Conservation (phyloP, 140 eudicot genomes). For the Anethum foeniculum region DNA sequence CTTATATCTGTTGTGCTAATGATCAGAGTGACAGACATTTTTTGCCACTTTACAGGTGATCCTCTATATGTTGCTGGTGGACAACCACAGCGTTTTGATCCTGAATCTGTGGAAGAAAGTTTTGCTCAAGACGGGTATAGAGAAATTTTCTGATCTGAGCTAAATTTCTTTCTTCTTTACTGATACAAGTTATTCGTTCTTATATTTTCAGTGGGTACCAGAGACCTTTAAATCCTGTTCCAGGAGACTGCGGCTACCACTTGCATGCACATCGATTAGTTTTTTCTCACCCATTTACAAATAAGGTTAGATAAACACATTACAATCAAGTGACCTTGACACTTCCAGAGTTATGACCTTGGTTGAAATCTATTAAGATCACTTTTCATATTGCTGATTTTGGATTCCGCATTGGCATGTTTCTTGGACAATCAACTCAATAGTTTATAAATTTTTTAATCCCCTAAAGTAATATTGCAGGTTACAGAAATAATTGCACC, state of each 20-base stretch:
- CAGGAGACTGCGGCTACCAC: slow-evolving; percentile 97
- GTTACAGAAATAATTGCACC: slow-evolving; percentile 28
- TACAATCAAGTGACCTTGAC: neutral
- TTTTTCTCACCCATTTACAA: slow-evolving; percentile 60
- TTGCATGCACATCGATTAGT: slow-evolving; percentile 80
- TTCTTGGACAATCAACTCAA: too few relatives aligned
- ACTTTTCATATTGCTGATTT: neutral
- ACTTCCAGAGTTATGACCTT: neutral
- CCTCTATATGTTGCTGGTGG: slow-evolving; percentile 81
- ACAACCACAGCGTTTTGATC: slow-evolving; percentile 47
- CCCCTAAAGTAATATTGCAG: slow-evolving; percentile 13
- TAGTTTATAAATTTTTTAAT: neutral
- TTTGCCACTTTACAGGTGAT: slow-evolving; percentile 53
- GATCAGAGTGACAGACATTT: slow-evolving; percentile 2
- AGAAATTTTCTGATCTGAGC: neutral
- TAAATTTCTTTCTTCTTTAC: neutral
- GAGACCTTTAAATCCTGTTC: slow-evolving; percentile 87
- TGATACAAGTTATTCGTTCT: neutral
- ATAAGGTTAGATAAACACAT: slow-evolving; percentile 42
- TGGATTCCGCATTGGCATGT: neutral
- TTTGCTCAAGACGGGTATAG: slow-evolving; percentile 88
- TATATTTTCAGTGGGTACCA: slow-evolving; percentile 55
- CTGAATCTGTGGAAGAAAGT: slow-evolving; percentile 45
- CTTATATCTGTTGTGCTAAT: neutral
- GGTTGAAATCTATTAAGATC: neutral